phyloP scores from a whole-genome alignment of 176 grass and related monocot species.

The Raddia distichophylla region DNA sequence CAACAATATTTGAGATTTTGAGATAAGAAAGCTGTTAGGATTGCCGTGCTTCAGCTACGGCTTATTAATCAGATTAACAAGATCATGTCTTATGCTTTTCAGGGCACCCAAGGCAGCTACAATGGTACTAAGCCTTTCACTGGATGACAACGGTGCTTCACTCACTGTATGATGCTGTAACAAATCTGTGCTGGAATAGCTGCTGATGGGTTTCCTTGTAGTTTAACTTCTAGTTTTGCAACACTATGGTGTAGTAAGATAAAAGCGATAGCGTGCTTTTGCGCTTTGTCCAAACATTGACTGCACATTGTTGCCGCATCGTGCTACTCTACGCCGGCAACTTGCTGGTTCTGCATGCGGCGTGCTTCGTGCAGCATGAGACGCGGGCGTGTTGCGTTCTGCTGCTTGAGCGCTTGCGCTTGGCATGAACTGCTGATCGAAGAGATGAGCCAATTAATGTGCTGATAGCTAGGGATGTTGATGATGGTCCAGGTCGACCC shows the following conservation, averaged over 20 bases:
- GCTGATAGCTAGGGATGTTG: no score
- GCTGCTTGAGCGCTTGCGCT: no score
- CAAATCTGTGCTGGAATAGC: not conserved
- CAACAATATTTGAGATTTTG: conserved; percentile 18
- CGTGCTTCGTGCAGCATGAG: no score
- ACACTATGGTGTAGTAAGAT: conserved; percentile 12
- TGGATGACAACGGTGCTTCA: conserved; percentile 84
- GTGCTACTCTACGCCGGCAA: no score
- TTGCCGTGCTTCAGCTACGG: not conserved
- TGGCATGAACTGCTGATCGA: no score
- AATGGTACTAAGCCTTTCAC: conserved; percentile 81
- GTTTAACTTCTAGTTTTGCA: conserved; percentile 8
- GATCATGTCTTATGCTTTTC: conserved; percentile 34
- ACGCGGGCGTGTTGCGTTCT: no score
- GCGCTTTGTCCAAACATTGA: not conserved
- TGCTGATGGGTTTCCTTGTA: conserved; percentile 24
- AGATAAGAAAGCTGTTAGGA: not conserved
- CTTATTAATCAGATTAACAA: conserved; percentile 22
- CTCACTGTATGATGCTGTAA: conserved; percentile 64
- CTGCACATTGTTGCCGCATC: not conserved
- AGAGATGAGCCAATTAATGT: no score
- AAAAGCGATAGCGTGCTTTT: not conserved
- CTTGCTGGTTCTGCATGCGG: no score
- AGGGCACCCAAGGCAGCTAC: conserved; percentile 97
- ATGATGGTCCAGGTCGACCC: no score